Conservation (phyloP, 2,329 filamentous ascomycete genomes). For the Xylariaceae sp. region DNA sequence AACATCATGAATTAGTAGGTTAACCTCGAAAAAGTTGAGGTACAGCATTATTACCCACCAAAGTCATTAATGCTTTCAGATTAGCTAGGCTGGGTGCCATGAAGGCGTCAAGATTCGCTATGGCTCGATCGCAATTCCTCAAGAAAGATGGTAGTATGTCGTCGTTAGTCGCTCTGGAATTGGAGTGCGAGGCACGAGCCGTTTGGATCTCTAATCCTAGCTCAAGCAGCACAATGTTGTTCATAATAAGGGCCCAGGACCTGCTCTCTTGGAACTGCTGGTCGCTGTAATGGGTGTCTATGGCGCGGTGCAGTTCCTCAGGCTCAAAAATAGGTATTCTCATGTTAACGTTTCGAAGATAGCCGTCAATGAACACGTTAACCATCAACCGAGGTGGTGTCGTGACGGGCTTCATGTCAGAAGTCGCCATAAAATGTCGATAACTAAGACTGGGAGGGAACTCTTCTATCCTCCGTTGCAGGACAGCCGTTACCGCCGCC, state of each 20-base stretch:
- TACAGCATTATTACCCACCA: slow-evolving; percentile 11
- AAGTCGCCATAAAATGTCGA: slow-evolving; percentile 4
- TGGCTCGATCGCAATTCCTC: slow-evolving; percentile 19
- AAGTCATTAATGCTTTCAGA: slow-evolving; percentile 17
- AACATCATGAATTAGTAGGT: not conserved
- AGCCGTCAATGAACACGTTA: slow-evolving; percentile 17
- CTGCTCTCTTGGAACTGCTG: slow-evolving; percentile 9
- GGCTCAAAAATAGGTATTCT: slow-evolving; percentile 20
- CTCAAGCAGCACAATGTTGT: slow-evolving; percentile 18
- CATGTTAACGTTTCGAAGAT: slow-evolving; percentile 17
- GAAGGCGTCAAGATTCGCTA: slow-evolving; percentile 16
- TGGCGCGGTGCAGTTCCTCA: slow-evolving; percentile 8
- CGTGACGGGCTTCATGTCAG: slow-evolving; percentile 12
- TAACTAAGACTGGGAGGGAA: slow-evolving; percentile 13
- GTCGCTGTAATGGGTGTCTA: slow-evolving; percentile 15
- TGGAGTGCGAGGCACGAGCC: slow-evolving; percentile 9
- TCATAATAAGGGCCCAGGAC: slow-evolving; percentile 19
- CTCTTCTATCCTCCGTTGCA: slow-evolving; percentile 11
- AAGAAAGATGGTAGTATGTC: slow-evolving; percentile 20
- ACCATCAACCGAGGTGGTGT: slow-evolving; percentile 14
- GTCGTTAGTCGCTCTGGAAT: slow-evolving; percentile 13
- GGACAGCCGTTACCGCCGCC: slow-evolving; percentile 2
- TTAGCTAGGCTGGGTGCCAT: slow-evolving; percentile 13
- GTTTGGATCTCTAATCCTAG: slow-evolving; percentile 18
- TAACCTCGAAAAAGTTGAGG: not conserved